These are phyloP conservation scores for Tricholomella constricta DNA, from an alignment of 768 basidiomycete species.

Conservation along the genomic window DNA sequence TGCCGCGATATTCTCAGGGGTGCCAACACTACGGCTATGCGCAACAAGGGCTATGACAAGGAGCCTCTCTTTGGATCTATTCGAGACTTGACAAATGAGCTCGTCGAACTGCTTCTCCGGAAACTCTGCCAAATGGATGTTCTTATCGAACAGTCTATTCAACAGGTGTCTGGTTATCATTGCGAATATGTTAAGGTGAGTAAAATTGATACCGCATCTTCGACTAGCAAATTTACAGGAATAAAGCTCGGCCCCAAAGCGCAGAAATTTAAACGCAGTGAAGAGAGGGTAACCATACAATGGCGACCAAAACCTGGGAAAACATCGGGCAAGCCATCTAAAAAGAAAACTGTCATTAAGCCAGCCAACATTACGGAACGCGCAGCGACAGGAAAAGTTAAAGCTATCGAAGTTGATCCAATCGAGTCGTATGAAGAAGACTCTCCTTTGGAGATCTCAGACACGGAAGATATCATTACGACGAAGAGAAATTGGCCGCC, in stretches of 20 bases:
- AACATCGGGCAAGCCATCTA: slow-evolving; percentile 21
- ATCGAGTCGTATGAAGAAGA: slow-evolving; percentile 37
- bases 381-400: slow-evolving; percentile 25
- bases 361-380: slow-evolving; percentile 21
- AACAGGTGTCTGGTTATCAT: slow-evolving; percentile 48
- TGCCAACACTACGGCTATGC: slow-evolving; percentile 47
- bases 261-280: slow-evolving; percentile 26
- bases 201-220: neutral
- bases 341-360: slow-evolving; percentile 16
- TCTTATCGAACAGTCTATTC: slow-evolving; percentile 47
- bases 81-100: slow-evolving; percentile 46
- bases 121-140: slow-evolving; percentile 53
- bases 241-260: slow-evolving; percentile 37
- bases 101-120: slow-evolving; percentile 68
- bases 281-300: slow-evolving; percentile 27
- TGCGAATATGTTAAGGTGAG: slow-evolving; percentile 54
- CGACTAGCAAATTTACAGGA: neutral
- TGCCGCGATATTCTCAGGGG: slow-evolving; percentile 71
- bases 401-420: slow-evolving; percentile 32
- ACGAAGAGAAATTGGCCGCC: neutral
- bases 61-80: slow-evolving; percentile 58
- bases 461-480: slow-evolving; percentile 24
- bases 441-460: slow-evolving; percentile 14
- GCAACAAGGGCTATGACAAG: slow-evolving; percentile 47
- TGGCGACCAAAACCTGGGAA: slow-evolving; percentile 35